A percentile compares a stretch with the other conserved stretches of the same genome.
phyloP scores from a whole-genome alignment of 306 rosid genomes.

The Abrus precatorius region DNA sequence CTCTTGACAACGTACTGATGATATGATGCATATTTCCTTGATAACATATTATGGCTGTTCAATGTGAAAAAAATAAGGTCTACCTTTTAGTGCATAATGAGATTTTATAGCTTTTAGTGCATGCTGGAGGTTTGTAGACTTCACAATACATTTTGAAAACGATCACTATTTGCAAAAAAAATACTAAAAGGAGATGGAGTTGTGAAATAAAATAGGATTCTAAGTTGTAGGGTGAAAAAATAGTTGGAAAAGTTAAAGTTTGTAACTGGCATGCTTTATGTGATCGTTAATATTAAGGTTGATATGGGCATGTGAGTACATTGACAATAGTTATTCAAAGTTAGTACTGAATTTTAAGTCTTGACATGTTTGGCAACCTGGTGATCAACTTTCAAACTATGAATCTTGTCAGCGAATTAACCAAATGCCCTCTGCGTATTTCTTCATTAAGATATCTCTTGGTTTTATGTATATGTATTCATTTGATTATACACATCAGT shows the following conservation, averaged over 20 bases:
- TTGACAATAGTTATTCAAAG: background rate
- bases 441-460: background rate
- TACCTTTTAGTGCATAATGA: background rate
- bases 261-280: background rate
- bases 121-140: slow-evolving; percentile 34
- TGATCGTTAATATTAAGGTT: background rate
- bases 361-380: background rate
- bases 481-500: background rate
- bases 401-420: background rate
- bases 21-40: slow-evolving; percentile 38
- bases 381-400: slow-evolving; percentile 9
- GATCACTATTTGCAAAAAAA: background rate
- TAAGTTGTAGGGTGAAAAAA: background rate
- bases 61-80: background rate
- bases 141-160: slow-evolving; percentile 7
- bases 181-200: background rate
- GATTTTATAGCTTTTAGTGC: slow-evolving; percentile 25
- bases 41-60: slow-evolving; percentile 34
- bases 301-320: background rate
- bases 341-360: background rate
- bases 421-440: background rate
- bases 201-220: background rate
- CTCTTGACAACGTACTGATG: slow-evolving; percentile 27
- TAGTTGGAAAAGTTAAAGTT: slow-evolving; percentile 10
- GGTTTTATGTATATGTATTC: background rate